Evolutionary conservation across 2,329 filamentous ascomycete genomes (phyloP).

Genomic region (Neurospora sp.): DNA sequence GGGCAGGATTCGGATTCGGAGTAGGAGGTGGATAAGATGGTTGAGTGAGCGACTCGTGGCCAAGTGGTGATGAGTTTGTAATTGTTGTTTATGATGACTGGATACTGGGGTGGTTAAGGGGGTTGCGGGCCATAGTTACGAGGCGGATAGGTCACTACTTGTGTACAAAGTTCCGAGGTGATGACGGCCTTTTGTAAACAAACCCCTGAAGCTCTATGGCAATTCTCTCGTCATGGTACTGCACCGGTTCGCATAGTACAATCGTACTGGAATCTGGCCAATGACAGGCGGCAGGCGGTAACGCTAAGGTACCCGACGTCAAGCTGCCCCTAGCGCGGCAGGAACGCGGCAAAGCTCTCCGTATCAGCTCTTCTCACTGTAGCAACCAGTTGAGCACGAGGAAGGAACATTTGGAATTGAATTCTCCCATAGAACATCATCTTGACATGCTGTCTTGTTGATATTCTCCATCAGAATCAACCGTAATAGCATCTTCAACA

Average conservation of each 20-base stretch:
- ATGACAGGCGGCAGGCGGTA: background rate
- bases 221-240: background rate
- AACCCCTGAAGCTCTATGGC: background rate
- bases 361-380: background rate
- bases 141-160: background rate
- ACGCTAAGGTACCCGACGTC: background rate
- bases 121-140: background rate
- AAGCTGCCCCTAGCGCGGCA: background rate
- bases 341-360: background rate
- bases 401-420: background rate
- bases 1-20: constrained; percentile 1
- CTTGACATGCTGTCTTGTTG: background rate
- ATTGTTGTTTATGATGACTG: background rate
- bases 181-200: background rate
- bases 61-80: background rate
- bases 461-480: background rate
- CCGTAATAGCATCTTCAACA: background rate
- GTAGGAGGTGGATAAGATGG: constrained; percentile 1
- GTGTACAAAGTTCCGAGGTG: background rate
- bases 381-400: background rate
- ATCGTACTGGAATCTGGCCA: background rate
- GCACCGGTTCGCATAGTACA: background rate
- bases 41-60: constrained; percentile 5
- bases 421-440: background rate
- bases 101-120: background rate